phyloP scores from a whole-genome alignment of 2,329 filamentous ascomycete species.

The Aspergillus quadricinctus region DNA sequence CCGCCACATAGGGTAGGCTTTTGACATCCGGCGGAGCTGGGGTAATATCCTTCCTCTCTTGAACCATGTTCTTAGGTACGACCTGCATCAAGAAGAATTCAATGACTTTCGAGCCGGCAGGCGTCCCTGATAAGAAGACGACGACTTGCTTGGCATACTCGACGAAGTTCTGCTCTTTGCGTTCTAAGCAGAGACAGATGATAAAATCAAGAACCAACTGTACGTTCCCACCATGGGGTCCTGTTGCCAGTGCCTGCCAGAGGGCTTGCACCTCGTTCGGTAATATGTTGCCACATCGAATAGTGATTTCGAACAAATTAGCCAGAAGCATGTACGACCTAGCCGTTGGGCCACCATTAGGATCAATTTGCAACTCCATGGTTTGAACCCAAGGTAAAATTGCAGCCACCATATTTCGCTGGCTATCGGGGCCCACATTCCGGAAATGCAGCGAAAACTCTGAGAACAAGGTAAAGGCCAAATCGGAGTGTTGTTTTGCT shows the following conservation, averaged over 20 bases:
- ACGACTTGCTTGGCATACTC: constrained; percentile 98
- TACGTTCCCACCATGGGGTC: constrained; percentile 88
- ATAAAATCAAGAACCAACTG: constrained; percentile 94
- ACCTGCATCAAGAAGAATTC: constrained; percentile 92
- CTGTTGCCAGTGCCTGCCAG: constrained; percentile 93
- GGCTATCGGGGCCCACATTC: constrained; percentile 72
- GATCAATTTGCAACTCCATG: constrained; percentile 86
- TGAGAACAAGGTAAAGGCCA: constrained; percentile 92
- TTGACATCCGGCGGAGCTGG: constrained; percentile 64
- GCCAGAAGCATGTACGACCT: constrained; percentile 92
- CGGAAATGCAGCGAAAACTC: constrained; percentile 95
- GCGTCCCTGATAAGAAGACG: constrained; percentile 86
- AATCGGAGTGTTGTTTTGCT: constrained; percentile 79
- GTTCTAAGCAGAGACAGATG: constrained; percentile 86
- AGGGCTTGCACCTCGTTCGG: constrained; percentile 97
- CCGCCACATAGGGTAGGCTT: constrained; percentile 82
- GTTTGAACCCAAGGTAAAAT: constrained; percentile 95
- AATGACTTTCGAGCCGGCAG: constrained; percentile 81
- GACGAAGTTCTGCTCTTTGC: constrained; percentile 95
- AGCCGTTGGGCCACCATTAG: constrained; percentile 83
- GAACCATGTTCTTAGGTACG: constrained; percentile 93
- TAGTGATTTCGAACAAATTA: constrained; percentile 93
- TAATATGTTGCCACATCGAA: constrained; percentile 78
- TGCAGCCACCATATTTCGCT: constrained; percentile 89
- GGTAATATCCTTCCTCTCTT: constrained; percentile 70